Evolutionary conservation across 805 yeast genomes (phyloP), one percentile per base, ranked within the genome.

Genomic region (Kazachstania martiniae): DNA sequence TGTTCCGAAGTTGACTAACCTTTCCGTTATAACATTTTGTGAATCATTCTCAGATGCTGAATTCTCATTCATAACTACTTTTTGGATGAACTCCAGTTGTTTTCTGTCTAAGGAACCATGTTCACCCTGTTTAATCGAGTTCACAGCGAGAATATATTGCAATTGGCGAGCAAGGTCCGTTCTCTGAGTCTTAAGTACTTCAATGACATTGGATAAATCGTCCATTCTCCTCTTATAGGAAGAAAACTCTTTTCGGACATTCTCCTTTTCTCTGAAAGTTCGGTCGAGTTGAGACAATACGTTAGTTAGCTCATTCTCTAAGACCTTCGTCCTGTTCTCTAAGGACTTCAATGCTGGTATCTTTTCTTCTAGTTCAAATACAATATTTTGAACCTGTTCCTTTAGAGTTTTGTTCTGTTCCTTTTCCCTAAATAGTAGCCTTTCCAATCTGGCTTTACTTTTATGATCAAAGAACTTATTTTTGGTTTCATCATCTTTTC

Each of bases 161-260:
- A 91, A 69, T 52, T 89, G 97, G 27, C 76, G 73, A 5, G 93
- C 82, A 25, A 89, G 60, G 47, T 89, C 96, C 18, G 66, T 59
- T 27, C 78, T 70, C 41, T 78, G 74, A 35, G 68, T 70, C 28
- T 68, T 65, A 40, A 80, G 52, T 4, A 70, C 40, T 16, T 66
- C 38, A 15, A 61, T 54, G 18, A 58, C 56, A 4, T 39, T 25
- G 53, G 67, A 49, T 46, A 61, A 44, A 24, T 57, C 54, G 15
- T 46, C 40, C 2, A 58, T 24, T 33, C 49, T 54, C 3, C 35
- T 32, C 1, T 39, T 27, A 3, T 45, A 17, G n/a, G 50, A 47
- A 4, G 27, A 30, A 3, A 51, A 41, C 7, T 56, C 41, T 33
- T 36, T 43, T 18, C 40, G 44, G 14, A 64, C 59, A 18, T 57